Percentiles rank a stretch among this genome's conserved stretches.
Conservation (phyloP, 352 stramenopile genomes). For the Thalassiosira ordinaria region DNA sequence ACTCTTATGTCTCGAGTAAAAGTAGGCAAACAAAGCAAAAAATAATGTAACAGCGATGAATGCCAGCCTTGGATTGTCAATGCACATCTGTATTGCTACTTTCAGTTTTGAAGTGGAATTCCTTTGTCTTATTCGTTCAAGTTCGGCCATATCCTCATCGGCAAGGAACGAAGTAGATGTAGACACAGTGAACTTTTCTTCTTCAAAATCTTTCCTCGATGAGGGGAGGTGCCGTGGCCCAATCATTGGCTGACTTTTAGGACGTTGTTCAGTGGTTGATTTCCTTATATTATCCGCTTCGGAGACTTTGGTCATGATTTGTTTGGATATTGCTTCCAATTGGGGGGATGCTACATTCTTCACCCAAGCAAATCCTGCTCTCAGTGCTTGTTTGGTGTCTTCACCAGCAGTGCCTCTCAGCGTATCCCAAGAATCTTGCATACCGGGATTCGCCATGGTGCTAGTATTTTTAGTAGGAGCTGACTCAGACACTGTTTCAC, state of each 20-base stretch:
- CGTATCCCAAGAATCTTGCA: background rate
- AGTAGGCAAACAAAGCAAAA: conserved; percentile 48
- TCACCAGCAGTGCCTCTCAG: conserved; percentile 19
- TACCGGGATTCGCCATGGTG: background rate
- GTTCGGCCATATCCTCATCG: conserved; percentile 38
- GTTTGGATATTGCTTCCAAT: conserved; percentile 44
- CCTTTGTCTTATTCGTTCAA: conserved; percentile 41
- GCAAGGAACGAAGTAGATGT: conserved; percentile 47
- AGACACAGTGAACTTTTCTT: conserved; percentile 44
- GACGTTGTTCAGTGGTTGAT: conserved; percentile 9
- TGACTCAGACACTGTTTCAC: background rate
- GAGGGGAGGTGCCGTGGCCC: conserved; percentile 14
- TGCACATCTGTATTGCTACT: conserved; percentile 11
- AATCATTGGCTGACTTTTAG: conserved; percentile 37
- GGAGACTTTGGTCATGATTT: conserved; percentile 51
- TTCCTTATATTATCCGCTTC: conserved; percentile 26
- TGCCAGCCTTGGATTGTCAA: conserved; percentile 38
- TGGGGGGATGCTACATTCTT: conserved; percentile 52
- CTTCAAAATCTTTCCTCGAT: conserved; percentile 9
- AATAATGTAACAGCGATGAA: conserved; percentile 45
- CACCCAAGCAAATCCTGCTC: conserved; percentile 42
- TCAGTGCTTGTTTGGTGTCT: conserved; percentile 38
- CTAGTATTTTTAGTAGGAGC: background rate
- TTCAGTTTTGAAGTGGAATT: conserved; percentile 24
- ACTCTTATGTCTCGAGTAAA: conserved; percentile 38